Evolutionary conservation across 2,329 filamentous ascomycete genomes (phyloP).

Genomic region (Iodosphaeria phyllophila): DNA sequence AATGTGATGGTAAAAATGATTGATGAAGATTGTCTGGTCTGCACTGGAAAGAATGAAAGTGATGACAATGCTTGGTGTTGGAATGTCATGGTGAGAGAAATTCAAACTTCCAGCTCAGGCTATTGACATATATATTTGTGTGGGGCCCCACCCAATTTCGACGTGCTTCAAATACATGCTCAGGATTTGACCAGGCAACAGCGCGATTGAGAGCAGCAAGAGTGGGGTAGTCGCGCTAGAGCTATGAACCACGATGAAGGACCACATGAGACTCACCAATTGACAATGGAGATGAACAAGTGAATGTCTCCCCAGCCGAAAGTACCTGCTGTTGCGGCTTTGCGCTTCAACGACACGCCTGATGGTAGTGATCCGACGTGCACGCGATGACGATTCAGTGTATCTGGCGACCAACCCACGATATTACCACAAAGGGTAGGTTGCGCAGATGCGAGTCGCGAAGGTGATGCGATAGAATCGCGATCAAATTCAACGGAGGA

Average conservation of each 20-base stretch:
- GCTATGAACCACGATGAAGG: background rate
- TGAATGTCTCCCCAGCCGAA: conserved; percentile 77
- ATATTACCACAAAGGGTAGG: conserved; percentile 7
- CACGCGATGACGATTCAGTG: conserved; percentile 8
- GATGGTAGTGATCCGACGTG: conserved; percentile 3
- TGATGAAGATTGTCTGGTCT: too few relatives aligned
- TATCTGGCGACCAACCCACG: conserved; percentile 13
- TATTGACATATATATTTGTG: too few relatives aligned
- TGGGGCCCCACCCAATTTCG: too few relatives aligned
- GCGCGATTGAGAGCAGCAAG: background rate
- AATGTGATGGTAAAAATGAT: background rate
- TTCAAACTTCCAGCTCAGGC: too few relatives aligned
- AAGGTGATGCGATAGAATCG: conserved; percentile 5
- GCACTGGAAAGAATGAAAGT: too few relatives aligned
- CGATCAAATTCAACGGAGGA: conserved; percentile 3
- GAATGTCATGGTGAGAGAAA: too few relatives aligned
- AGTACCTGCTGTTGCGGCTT: conserved; percentile 6
- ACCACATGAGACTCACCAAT: conserved; percentile 31
- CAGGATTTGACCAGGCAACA: too few relatives aligned
- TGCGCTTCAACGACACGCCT: too few relatives aligned
- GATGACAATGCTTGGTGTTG: too few relatives aligned
- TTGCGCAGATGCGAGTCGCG: conserved; percentile 10
- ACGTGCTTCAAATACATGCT: too few relatives aligned
- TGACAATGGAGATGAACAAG: conserved; percentile 87
- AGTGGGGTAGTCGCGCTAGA: background rate